These are phyloP conservation scores for Chlorella ohadii DNA, from an alignment of 139 green algal species.

Conservation along the genomic window DNA sequence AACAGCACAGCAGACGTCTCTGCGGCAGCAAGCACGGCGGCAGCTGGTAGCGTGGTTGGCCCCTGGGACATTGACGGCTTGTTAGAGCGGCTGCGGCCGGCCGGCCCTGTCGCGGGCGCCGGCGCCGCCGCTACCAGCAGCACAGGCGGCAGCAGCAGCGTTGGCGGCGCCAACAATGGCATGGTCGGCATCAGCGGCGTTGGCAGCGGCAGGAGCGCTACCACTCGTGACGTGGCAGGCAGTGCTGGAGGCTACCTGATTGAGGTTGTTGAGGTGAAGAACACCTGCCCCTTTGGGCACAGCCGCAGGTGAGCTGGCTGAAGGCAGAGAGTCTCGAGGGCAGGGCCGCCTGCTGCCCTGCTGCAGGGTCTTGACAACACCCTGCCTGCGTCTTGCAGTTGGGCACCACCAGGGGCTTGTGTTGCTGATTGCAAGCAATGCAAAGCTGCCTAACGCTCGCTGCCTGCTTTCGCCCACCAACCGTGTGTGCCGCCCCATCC, in stretches of 20 bases:
- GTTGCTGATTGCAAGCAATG: too few species aligned
- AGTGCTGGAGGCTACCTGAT: slow-evolving; percentile 10
- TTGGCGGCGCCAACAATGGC: neutral
- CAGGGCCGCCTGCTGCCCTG: too few species aligned
- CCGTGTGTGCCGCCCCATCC: too few species aligned
- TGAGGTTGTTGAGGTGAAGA: slow-evolving; percentile 86
- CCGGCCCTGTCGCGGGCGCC: neutral
- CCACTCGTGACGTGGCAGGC: too few species aligned
- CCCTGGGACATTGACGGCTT: slow-evolving; percentile 25
- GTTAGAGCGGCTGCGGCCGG: slow-evolving; percentile 26
- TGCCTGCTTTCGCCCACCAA: too few species aligned
- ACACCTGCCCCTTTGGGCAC: slow-evolving; percentile 71
- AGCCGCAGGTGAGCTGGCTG: slow-evolving; percentile 2
- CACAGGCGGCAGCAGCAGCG: neutral
- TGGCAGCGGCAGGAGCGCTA: too few species aligned
- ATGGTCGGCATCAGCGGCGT: neutral
- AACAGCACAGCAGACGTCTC: neutral
- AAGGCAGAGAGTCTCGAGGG: too few species aligned
- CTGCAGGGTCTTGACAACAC: too few species aligned
- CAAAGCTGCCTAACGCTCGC: too few species aligned
- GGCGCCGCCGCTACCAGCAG: neutral
- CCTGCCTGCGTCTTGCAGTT: too few species aligned
- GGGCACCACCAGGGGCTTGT: too few species aligned
- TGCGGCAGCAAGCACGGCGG: neutral
- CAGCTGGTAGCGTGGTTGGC: neutral